Evolutionary conservation across 2,329 filamentous ascomycete genomes (phyloP).

Genomic region (Aspergillus texensis): DNA sequence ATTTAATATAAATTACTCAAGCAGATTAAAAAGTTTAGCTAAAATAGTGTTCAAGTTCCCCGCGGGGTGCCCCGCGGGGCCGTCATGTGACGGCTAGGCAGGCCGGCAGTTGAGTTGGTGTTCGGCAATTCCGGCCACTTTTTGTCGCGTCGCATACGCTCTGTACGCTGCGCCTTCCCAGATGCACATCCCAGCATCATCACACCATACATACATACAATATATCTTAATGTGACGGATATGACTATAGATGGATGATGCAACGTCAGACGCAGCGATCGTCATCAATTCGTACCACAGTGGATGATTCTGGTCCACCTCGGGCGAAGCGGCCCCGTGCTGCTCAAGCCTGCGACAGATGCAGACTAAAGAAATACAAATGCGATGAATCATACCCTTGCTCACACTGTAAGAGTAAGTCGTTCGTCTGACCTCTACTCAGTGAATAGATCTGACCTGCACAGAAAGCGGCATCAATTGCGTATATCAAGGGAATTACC

Average conservation of each 20-base stretch:
- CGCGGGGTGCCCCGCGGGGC: constrained; percentile 4
- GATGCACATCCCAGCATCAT: not conserved
- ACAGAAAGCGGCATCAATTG: constrained; percentile 38
- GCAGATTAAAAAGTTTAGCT: not conserved
- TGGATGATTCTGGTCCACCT: constrained; percentile 24
- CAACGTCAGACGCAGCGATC: constrained; percentile 40
- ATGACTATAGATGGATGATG: constrained; percentile 28
- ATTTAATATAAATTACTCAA: not conserved
- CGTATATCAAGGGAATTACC: constrained; percentile 39
- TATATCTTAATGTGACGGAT: constrained; percentile 2
- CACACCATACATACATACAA: not conserved
- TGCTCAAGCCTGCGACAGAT: constrained; percentile 51
- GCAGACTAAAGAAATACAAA: constrained; percentile 53
- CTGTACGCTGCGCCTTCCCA: not conserved
- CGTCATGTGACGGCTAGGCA: constrained; percentile 20
- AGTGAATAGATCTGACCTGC: not conserved
- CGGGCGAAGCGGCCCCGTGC: constrained; percentile 44
- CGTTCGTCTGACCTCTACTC: not conserved
- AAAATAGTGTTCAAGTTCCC: not conserved
- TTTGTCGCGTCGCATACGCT: not conserved
- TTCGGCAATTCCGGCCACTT: constrained; percentile 26
- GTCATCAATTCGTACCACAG: constrained; percentile 10
- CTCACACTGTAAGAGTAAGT: constrained; percentile 48
- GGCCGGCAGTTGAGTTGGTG: not conserved
- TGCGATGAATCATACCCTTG: constrained; percentile 52